phyloP scores from a whole-genome alignment of 1,284 basidiomycete species.

The Ustilago curta region DNA sequence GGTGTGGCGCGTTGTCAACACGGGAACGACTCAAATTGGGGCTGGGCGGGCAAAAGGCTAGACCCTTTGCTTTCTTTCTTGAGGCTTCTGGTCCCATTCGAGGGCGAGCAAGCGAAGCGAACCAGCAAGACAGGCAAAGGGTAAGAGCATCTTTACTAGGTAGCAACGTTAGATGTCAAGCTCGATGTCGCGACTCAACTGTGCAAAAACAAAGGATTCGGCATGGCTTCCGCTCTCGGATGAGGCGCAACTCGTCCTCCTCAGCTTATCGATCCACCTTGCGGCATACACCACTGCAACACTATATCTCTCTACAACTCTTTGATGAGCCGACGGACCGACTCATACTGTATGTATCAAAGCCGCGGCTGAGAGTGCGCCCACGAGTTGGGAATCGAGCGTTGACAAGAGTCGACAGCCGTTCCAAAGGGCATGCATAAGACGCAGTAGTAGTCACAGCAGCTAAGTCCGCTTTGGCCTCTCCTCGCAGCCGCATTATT shows the following conservation, averaged over 20 bases:
- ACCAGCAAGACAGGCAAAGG: neutral
- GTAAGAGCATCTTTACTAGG: no score
- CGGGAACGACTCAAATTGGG: no score
- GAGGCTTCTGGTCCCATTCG: neutral
- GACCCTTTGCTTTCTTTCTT: neutral
- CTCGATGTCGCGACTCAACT: neutral
- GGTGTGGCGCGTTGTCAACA: no score
- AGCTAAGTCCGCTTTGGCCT: no score
- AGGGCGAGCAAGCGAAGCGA: neutral
- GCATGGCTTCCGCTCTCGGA: no score
- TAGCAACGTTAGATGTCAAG: no score
- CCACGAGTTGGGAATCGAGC: slow-evolving; percentile 4
- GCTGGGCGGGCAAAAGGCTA: neutral
- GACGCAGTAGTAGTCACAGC: neutral
- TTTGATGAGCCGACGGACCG: neutral
- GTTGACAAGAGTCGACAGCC: neutral
- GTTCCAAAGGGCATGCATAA: neutral
- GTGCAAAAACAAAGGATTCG: no score
- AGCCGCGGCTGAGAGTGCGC: neutral
- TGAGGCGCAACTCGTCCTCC: no score
- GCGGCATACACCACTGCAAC: no score
- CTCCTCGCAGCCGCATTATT: no score
- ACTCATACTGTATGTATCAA: neutral
- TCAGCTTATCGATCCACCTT: no score
- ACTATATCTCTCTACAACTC: no score